Percentiles rank a stretch among this genome's conserved stretches.
These are phyloP conservation scores for Lipomyces sp. DNA, from an alignment of 805 yeast genomes.

Conservation along the genomic window DNA sequence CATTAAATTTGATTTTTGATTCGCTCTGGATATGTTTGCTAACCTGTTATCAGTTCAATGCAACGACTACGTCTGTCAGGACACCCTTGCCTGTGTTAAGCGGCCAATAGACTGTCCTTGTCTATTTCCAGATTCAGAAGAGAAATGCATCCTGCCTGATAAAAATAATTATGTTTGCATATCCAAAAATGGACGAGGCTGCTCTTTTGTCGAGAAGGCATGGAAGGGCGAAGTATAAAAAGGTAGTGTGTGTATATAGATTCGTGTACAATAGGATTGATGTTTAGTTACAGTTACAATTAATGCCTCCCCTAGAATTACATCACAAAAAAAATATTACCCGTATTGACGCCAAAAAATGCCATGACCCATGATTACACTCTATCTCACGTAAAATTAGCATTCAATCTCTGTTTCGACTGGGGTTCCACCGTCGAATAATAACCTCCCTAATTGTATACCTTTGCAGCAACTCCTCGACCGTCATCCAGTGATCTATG, in stretches of 20 bases:
- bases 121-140: constrained; percentile 78
- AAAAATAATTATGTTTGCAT: constrained; percentile 69
- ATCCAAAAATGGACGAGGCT: constrained; percentile 68
- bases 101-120: constrained; percentile 79
- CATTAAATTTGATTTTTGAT: not conserved
- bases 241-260: not conserved
- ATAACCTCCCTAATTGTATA: constrained; percentile 63
- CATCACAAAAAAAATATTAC: too few species aligned
- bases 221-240: constrained; percentile 53
- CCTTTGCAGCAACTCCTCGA: constrained; percentile 41
- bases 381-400: too few species aligned
- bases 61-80: constrained; percentile 71
- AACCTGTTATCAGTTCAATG: constrained; percentile 51
- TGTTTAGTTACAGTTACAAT: not conserved
- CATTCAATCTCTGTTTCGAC: constrained; percentile 77
- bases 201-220: constrained; percentile 79
- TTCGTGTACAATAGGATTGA: not conserved
- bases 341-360: too few species aligned
- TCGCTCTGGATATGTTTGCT: not conserved
- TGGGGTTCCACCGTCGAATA: constrained; percentile 81
- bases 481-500: constrained; percentile 31
- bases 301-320: too few species aligned
- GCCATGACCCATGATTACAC: too few species aligned
- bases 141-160: constrained; percentile 74
- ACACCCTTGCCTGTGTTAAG: constrained; percentile 73